Conservation (phyloP, 129 eudicot genomes). For the Lactuca saligna region DNA sequence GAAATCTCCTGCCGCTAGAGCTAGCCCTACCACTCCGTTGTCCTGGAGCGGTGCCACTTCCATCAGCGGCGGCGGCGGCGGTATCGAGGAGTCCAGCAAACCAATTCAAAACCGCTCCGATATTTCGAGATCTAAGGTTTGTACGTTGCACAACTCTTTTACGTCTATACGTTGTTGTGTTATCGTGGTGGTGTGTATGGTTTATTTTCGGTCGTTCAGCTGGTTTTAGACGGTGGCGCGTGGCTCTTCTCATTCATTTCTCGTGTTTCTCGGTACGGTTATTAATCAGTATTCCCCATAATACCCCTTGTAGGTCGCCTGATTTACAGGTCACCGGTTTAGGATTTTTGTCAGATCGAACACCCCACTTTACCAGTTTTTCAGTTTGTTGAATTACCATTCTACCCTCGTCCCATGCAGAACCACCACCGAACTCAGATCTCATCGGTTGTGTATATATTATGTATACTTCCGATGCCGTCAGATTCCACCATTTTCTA, state of each 20-base stretch:
- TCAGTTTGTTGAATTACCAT: slow-evolving; percentile 32
- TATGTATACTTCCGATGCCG: slow-evolving; percentile 3
- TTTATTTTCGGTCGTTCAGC: slow-evolving; percentile 14
- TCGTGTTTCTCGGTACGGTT: slow-evolving; percentile 17
- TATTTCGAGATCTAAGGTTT: slow-evolving; percentile 70
- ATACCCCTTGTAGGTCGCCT: slow-evolving; percentile 29
- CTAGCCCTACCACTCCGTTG: slow-evolving; percentile 76
- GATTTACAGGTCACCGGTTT: slow-evolving; percentile 31
- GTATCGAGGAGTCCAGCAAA: slow-evolving; percentile 47
- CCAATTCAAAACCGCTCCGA: slow-evolving; percentile 22
- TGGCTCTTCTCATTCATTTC: slow-evolving; percentile 30
- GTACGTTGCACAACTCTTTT: slow-evolving; percentile 17
- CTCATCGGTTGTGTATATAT: not conserved
- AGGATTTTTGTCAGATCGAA: slow-evolving; percentile 24
- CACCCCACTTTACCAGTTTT: slow-evolving; percentile 34
- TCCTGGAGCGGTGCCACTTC: slow-evolving; percentile 70
- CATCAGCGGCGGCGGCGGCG: slow-evolving; percentile 51
- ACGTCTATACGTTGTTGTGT: not conserved
- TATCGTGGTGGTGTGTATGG: not conserved
- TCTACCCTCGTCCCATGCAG: slow-evolving; percentile 32
- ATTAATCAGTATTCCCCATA: slow-evolving; percentile 24
- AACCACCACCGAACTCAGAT: not conserved
- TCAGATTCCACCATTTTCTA: not conserved
- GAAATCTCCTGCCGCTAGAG: slow-evolving; percentile 26
- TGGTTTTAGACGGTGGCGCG: slow-evolving; percentile 26